A percentile compares a stretch with the other conserved stretches of the same genome.
phyloP scores from a whole-genome alignment of 768 basidiomycete genomes.

The Chiua virens region DNA sequence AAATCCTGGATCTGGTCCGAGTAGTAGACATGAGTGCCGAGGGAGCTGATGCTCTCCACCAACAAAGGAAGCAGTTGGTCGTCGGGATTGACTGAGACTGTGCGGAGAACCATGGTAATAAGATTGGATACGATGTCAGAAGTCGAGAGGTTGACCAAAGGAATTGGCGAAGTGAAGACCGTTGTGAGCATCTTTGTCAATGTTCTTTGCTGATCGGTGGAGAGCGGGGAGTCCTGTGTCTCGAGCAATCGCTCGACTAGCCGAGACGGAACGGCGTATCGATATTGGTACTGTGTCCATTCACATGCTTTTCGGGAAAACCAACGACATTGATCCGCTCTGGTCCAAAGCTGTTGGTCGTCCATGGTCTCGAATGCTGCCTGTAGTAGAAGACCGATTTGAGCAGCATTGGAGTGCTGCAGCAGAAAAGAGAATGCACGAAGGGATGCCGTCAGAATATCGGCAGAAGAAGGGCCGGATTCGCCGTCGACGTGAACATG shows the following conservation, averaged over 20 bases:
- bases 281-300: conserved; percentile 92
- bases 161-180: conserved; percentile 78
- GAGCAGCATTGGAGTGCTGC: conserved; percentile 72
- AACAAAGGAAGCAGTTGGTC: conserved; percentile 67
- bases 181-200: conserved; percentile 78
- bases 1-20: conserved; percentile 95
- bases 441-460: conserved; percentile 74
- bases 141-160: conserved; percentile 87
- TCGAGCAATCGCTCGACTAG: conserved; percentile 75
- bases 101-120: conserved; percentile 68
- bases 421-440: conserved; percentile 71
- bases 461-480: conserved; percentile 69
- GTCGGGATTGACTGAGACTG: conserved; percentile 56
- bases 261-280: conserved; percentile 84
- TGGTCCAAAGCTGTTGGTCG: conserved; percentile 59
- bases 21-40: conserved; percentile 92
- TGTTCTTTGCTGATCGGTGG: conserved; percentile 54
- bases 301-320: conserved; percentile 73
- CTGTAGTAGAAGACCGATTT: conserved; percentile 71
- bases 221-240: conserved; percentile 51
- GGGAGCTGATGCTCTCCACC: conserved; percentile 75
- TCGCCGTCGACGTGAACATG: conserved; percentile 89
- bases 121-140: conserved; percentile 85
- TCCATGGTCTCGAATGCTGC: conserved; percentile 72
- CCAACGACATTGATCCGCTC: conserved; percentile 78